Evolutionary conservation across 805 yeast species (phyloP).

Genomic region (Candida pini): DNA sequence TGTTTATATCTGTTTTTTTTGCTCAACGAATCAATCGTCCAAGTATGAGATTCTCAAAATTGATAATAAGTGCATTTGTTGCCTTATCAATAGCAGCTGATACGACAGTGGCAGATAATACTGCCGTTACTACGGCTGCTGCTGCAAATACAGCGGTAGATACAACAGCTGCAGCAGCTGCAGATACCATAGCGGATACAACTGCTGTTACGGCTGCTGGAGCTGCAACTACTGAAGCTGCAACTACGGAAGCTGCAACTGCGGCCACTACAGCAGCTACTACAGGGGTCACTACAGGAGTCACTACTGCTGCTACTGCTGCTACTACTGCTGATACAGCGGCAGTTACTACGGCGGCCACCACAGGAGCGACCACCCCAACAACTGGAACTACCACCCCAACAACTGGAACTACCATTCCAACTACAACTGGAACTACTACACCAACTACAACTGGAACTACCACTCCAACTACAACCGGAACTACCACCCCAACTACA

Average conservation of each 20-base stretch:
- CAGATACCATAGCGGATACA: constrained; percentile 7
- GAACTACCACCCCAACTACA: constrained; percentile 2
- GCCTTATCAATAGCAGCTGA: constrained; percentile 10
- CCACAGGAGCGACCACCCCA: constrained; percentile 6
- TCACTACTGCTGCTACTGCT: constrained; percentile 16
- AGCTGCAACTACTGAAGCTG: constrained; percentile 5
- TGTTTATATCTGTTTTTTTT: no score
- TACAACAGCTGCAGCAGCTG: constrained; percentile 6
- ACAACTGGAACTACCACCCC: constrained; percentile 4
- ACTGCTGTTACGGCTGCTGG: constrained; percentile 2
- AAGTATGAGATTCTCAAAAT: constrained; percentile 7
- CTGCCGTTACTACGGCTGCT: constrained; percentile 10
- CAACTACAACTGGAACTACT: constrained; percentile 3
- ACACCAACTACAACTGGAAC: constrained; percentile 7
- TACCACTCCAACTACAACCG: constrained; percentile 2
- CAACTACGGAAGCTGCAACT: constrained; percentile 12
- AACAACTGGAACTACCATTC: constrained; percentile 4
- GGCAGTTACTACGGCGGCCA: constrained; percentile 3
- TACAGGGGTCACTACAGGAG: constrained; percentile 22
- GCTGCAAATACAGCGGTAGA: constrained; percentile 7
- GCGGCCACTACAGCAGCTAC: constrained; percentile 27
- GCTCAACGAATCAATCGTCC: background rate
- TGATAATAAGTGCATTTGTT: constrained; percentile 6
- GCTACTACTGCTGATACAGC: constrained; percentile 44
- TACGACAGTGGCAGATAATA: constrained; percentile 7